Evolutionary conservation across 306 rosid genomes (phyloP).

Genomic region (Dalbergia cochinchinensis): DNA sequence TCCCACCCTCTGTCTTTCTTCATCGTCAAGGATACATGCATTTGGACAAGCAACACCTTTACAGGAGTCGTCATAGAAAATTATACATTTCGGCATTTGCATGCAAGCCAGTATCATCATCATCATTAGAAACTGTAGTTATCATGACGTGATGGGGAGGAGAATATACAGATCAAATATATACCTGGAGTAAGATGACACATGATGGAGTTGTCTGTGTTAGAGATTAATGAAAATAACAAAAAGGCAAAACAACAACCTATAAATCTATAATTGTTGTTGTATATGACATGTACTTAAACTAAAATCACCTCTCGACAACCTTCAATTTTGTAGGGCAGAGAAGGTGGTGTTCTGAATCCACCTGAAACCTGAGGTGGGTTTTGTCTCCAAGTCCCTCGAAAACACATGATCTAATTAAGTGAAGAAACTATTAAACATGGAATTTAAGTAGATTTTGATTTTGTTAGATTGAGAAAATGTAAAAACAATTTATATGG

Average conservation of each 20-base stretch:
- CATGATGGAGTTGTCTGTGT: too few relatives aligned
- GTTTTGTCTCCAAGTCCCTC: conserved; percentile 68
- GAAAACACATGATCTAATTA: conserved; percentile 61
- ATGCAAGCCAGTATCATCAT: conserved; percentile 7
- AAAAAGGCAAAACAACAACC: conserved; percentile 41
- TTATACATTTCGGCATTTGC: conserved; percentile 43
- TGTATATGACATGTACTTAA: conserved; percentile 48
- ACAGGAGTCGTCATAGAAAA: conserved; percentile 7
- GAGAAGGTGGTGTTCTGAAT: conserved; percentile 67
- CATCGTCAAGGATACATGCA: conserved; percentile 61
- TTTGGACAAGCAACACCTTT: conserved; percentile 63
- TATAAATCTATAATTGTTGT: conserved; percentile 30
- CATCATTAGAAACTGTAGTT: background rate
- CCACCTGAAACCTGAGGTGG: conserved; percentile 89
- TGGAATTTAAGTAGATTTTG: background rate
- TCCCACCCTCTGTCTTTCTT: conserved; percentile 46
- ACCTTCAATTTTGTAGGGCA: conserved; percentile 51
- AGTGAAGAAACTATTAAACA: conserved; percentile 38
- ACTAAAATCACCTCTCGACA: conserved; percentile 47
- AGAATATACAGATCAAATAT: too few relatives aligned
- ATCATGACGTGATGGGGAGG: too few relatives aligned
- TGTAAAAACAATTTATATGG: too few relatives aligned
- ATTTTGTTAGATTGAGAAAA: too few relatives aligned
- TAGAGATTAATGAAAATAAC: background rate
- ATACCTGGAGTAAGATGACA: too few relatives aligned